Evolutionary conservation across 148 eudicot species (phyloP).

Genomic region (Cornus florida): DNA sequence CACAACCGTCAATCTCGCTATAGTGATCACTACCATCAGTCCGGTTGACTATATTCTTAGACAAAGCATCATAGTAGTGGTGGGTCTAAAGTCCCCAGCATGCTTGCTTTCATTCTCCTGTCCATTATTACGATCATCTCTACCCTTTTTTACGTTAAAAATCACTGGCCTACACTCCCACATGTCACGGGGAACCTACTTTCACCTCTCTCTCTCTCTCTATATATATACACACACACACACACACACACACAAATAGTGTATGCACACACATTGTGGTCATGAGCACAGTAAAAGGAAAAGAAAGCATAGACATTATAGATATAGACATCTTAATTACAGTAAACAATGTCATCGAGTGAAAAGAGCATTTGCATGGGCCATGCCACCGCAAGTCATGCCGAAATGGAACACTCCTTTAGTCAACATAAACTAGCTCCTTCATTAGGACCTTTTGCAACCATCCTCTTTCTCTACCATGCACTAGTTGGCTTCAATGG

Average conservation of each 20-base stretch:
- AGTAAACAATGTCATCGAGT: not conserved
- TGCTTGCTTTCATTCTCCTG: not conserved
- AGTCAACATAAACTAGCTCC: not conserved
- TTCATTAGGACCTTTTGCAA: not conserved
- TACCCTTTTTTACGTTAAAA: not conserved
- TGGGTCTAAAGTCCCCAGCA: not conserved
- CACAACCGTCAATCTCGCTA: not conserved
- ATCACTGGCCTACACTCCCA: not conserved
- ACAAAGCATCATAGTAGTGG: not conserved
- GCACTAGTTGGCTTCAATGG: conserved; percentile 9
- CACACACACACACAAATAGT: no score
- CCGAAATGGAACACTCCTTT: conserved; percentile 15
- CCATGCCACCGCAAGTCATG: conserved; percentile 25
- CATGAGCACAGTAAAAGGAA: no score
- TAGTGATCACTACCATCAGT: not conserved
- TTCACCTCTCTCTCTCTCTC: not conserved
- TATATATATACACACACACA: no score
- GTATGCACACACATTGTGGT: no score
- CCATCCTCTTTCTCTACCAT: not conserved
- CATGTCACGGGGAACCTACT: not conserved
- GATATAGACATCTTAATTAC: not conserved
- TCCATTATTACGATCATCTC: not conserved
- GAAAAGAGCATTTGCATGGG: not conserved
- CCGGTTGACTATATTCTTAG: not conserved
- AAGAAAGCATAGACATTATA: no score